A percentile compares a stretch with the other conserved stretches of the same genome.
phyloP scores from a whole-genome alignment of 1,284 basidiomycete species.

The Sanguinoderma infundibulare region DNA sequence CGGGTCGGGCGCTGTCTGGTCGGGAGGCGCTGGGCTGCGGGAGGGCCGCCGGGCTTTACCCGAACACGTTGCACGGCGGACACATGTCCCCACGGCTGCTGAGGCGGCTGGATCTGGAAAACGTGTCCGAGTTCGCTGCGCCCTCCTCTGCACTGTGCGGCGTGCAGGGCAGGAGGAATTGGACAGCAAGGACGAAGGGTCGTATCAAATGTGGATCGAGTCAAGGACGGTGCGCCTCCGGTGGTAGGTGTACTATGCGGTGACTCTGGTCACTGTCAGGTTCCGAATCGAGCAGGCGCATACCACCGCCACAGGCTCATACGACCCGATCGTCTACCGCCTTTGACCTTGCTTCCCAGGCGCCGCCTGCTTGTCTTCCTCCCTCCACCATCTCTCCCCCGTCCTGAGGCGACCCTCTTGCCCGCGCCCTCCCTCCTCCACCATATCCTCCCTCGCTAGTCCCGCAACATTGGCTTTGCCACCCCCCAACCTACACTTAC shows the following conservation, averaged over 20 bases:
- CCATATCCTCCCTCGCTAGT: slow-evolving; percentile 29
- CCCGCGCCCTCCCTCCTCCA: slow-evolving; percentile 29
- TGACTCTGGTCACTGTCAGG: background rate
- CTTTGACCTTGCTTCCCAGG: slow-evolving; percentile 22
- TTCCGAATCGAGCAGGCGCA: slow-evolving; percentile 1
- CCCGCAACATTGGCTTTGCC: slow-evolving; percentile 35
- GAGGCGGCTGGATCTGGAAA: slow-evolving; percentile 21
- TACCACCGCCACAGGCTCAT: slow-evolving; percentile 22
- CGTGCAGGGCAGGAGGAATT: background rate
- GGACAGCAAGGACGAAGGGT: background rate
- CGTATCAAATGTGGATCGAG: slow-evolving; percentile 4
- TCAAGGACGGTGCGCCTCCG: slow-evolving; percentile 5
- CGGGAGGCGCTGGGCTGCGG: slow-evolving; percentile 16
- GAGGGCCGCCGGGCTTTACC: slow-evolving; percentile 3
- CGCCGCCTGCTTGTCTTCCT: slow-evolving; percentile 25
- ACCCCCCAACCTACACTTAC: slow-evolving; percentile 22
- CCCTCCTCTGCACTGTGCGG: too few relatives aligned
- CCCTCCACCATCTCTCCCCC: slow-evolving; percentile 26
- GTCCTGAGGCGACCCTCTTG: slow-evolving; percentile 10
- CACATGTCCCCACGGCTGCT: slow-evolving; percentile 15
- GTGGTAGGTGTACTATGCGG: background rate
- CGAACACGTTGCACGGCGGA: slow-evolving; percentile 26
- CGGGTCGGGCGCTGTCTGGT: slow-evolving; percentile 12
- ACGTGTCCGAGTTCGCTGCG: too few relatives aligned
- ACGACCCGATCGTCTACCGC: slow-evolving; percentile 23